Conservation (phyloP, 306 rosid genomes). For the Carpinus fangiana region DNA sequence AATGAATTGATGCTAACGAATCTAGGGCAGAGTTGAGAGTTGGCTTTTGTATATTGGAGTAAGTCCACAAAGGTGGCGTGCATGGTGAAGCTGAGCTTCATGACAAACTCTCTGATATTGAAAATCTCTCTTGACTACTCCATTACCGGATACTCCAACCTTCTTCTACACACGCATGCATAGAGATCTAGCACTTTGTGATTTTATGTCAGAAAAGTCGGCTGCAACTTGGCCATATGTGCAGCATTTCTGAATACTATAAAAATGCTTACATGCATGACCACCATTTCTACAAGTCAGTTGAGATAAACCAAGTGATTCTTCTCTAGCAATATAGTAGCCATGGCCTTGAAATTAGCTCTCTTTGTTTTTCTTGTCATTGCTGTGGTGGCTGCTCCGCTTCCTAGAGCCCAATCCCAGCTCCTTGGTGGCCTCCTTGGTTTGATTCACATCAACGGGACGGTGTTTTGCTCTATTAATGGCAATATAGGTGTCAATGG, state of each 20-base stretch:
- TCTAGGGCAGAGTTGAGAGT: neutral
- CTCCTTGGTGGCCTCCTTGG: neutral
- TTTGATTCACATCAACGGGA: slow-evolving; percentile 27
- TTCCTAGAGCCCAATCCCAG: slow-evolving; percentile 15
- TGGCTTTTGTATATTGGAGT: neutral
- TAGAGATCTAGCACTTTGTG: neutral
- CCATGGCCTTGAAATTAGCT: slow-evolving; percentile 30
- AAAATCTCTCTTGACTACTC: neutral
- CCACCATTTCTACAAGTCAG: neutral
- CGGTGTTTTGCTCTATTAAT: slow-evolving; percentile 26
- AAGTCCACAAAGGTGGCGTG: slow-evolving; percentile 14
- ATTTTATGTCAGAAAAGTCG: neutral
- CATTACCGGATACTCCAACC: neutral
- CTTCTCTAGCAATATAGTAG: neutral
- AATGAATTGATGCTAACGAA: neutral
- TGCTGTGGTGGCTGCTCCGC: slow-evolving; percentile 8
- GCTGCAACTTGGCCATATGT: slow-evolving; percentile 14
- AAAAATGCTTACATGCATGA: neutral
- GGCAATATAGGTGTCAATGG: slow-evolving; percentile 28
- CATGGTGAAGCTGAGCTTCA: neutral
- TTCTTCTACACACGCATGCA: neutral
- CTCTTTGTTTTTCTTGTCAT: slow-evolving; percentile 12
- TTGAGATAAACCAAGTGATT: neutral
- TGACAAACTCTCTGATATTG: neutral
- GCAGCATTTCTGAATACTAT: neutral